These are phyloP conservation scores for Metschnikowia baotianmanensis DNA, from an alignment of 805 yeast genomes.

Conservation along the genomic window DNA sequence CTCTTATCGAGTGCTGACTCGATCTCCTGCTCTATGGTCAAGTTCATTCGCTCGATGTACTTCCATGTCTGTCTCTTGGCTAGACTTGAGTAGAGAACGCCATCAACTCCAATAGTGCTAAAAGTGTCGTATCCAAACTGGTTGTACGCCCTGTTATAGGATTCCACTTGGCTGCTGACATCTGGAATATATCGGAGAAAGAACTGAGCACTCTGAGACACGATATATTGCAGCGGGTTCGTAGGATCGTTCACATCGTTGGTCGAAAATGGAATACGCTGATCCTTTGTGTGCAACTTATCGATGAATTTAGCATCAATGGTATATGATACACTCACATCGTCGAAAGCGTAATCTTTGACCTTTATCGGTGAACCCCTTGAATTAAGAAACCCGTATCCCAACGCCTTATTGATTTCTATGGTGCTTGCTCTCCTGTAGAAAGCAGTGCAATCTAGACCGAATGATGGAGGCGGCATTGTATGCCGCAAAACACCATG, in stretches of 20 bases:
- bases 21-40: constrained; percentile 37
- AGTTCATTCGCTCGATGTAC: constrained; percentile 25
- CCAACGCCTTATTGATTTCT: constrained; percentile 41
- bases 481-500: constrained; percentile 40
- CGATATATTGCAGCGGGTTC: constrained; percentile 31
- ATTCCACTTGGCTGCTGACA: constrained; percentile 27
- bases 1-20: constrained; percentile 27
- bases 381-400: constrained; percentile 52
- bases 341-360: constrained; percentile 44
- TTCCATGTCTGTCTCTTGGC: constrained; percentile 34
- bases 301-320: constrained; percentile 58
- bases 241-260: constrained; percentile 38
- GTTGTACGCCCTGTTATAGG: constrained; percentile 25
- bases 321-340: constrained; percentile 48
- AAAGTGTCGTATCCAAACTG: constrained; percentile 27
- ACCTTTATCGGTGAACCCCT: constrained; percentile 54
- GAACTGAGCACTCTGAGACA: constrained; percentile 36
- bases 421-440: constrained; percentile 33
- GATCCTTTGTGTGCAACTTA: constrained; percentile 31
- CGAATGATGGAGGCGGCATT: constrained; percentile 44
- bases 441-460: constrained; percentile 39
- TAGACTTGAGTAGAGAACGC: constrained; percentile 28
- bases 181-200: constrained; percentile 41
- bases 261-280: constrained; percentile 28
- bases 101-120: constrained; percentile 35